Base-by-base conservation (phyloP, 768 basidiomycete species). In the Sutorius australiensis region DNA sequence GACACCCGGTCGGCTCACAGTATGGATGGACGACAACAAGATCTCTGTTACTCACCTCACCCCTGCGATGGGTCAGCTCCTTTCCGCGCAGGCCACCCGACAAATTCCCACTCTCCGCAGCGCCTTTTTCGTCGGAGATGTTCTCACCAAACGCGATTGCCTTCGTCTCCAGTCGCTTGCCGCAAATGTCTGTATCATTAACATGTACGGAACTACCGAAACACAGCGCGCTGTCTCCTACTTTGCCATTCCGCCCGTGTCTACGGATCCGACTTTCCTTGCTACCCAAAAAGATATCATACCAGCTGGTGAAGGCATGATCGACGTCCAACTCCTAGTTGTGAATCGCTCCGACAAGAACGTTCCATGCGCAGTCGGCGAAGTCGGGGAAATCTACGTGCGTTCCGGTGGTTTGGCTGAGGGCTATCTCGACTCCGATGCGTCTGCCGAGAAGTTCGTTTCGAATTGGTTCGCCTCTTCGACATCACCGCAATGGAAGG, bases 151-250 rank as follows among this genome's bases (percentile, higher is more conserved):
- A 72, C 89, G 97, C 40, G 97, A 99, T 69, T 98, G 95, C 64
- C 82, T 89, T 38, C 89, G 97, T 33, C 80, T 99, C 3, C 97
- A 99, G 68, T 79, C 89, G 2, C 85, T 99, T 44, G 97, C 95
- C 2, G 75, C 83, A 12, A 97, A 98, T 61, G 93, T 95, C 13
- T 78, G 84, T 32, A 98, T 99, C 67, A 86, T 98, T 71, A 99
- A 99, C 77, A 99, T 99, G 97, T 99, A 98, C 69, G 97, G 97
- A 14, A 98, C 97, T 7, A 99, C 97, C 19, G 97, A 99, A 73
- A 98, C 97, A 8, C 97, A 99, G 69, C 90, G 97, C 48, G 97
- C 97, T 2, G 97, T 99, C 10, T 98, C 95, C 19, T 98, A 98
- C 73, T 98, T 95, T 67, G 80, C 85, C 19, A 92, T 98, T 61